Base-by-base conservation (phyloP, 805 yeast species). In the Ogataea chonburiensis region DNA sequence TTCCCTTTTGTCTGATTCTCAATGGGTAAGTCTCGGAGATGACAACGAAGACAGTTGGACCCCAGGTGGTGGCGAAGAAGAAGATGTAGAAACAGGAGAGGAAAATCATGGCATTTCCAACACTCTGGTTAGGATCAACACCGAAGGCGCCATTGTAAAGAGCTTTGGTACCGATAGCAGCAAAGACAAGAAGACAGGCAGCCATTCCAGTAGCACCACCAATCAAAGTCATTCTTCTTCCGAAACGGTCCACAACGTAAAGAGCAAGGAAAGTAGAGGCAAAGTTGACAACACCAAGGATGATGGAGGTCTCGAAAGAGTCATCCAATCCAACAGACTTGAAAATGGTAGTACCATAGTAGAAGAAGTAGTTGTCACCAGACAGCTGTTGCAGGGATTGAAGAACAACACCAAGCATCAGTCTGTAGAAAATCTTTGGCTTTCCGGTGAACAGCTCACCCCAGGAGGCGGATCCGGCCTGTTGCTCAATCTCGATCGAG, bases 31-130 rank as follows among this genome's bases (percentile, higher is more conserved):
- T 63, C 59, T 81, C 89, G 28, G 85, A 73, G 16, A 79, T 76
- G 43, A 81, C 70, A 31, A 78, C 78, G 63, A 71, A 81, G 23
- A 77, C 75, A 44, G 78, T 76, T 39, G 87, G 86, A 25, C 86
- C 88, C 80, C 86, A 77, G n/a, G 87, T 77, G 17, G 77, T 69
- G 3, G 89, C 88, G 55, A 81, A 81, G 58, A 69, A 77, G 61
- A 77, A 66, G 40, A 81, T 75, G 64, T 70, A 81, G 34, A 79
- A 54, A 63, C 85, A 79, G 5, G 86, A 70, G 37, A 81, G 67
- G 50, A 71, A 71, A 53, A 81, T 78, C 84, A 81, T 76, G 8
- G 71, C 75, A 43, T 66, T 53, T 52, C 85, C 85, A 34, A 80
- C 74, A 40, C 79, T 68, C 46, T 67, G 69, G 27, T 71, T 60